Conservation (phyloP, 1,284 basidiomycete species). For the Cutaneotrichosporon daszewskae region DNA sequence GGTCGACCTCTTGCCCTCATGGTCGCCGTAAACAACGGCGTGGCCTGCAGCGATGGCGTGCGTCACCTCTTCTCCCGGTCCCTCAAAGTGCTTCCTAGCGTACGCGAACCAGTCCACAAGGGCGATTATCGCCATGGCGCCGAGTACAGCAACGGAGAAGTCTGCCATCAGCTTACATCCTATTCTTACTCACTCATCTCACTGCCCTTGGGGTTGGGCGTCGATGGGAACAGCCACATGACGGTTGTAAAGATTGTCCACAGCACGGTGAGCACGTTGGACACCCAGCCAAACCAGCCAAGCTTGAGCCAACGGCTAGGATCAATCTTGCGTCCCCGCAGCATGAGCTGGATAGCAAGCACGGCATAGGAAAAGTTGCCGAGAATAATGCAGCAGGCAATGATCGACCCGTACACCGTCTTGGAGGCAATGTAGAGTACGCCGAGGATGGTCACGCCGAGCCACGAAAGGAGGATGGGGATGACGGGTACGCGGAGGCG, state of each 20-base stretch:
- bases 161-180: constrained; percentile 6
- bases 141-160: constrained; percentile 31
- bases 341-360: constrained; percentile 3
- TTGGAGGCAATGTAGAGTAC: constrained; percentile 8
- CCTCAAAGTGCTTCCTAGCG: constrained; percentile 21
- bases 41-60: too few species aligned
- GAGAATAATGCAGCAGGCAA: constrained; percentile 8
- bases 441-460: constrained; percentile 5
- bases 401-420: constrained; percentile 8
- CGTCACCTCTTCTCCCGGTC: background rate
- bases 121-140: constrained; percentile 16
- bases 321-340: background rate
- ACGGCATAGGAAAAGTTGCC: constrained; percentile 6
- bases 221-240: constrained; percentile 48
- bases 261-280: constrained; percentile 1
- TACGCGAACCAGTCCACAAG: constrained; percentile 23
- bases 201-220: constrained; percentile 10
- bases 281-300: constrained; percentile 1
- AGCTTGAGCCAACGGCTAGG: constrained; percentile 2
- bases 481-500: constrained; percentile 2
- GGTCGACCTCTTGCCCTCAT: too few species aligned
- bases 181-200: constrained; percentile 30
- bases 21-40: too few species aligned
- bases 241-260: constrained; percentile 44
- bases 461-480: constrained; percentile 2